Evolutionary conservation across 1,139 yeast genomes (phyloP).

Genomic region (Torulaspora pretoriensis): DNA sequence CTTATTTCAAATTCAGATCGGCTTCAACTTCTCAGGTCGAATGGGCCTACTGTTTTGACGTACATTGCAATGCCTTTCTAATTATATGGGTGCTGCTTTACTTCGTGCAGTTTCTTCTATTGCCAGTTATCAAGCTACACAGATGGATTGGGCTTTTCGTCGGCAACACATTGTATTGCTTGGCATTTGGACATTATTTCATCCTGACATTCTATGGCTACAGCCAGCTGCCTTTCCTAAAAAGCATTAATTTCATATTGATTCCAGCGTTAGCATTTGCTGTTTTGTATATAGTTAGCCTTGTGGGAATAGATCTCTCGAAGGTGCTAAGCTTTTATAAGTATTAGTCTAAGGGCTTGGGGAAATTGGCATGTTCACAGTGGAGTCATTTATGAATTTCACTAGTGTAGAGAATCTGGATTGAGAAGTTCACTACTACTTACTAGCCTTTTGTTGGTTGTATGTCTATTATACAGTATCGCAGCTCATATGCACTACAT

Average conservation of each 20-base stretch:
- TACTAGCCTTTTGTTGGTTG: not conserved
- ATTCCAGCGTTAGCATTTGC: conserved; percentile 57
- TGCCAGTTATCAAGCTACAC: conserved; percentile 65
- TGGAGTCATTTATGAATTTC: too few relatives aligned
- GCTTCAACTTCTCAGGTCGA: conserved; percentile 58
- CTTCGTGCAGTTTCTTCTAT: conserved; percentile 66
- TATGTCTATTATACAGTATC: not conserved
- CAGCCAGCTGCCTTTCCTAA: conserved; percentile 74
- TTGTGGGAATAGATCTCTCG: conserved; percentile 56
- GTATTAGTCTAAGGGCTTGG: conserved; percentile 5
- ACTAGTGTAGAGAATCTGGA: too few relatives aligned
- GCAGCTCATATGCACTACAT: not conserved
- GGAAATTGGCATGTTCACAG: not conserved
- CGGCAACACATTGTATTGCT: conserved; percentile 75
- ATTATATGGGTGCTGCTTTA: conserved; percentile 76
- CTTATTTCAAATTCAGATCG: conserved; percentile 44
- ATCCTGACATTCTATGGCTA: conserved; percentile 83
- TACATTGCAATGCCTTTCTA: conserved; percentile 84
- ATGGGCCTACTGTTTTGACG: conserved; percentile 93
- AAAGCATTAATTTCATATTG: conserved; percentile 53
- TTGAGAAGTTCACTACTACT: too few relatives aligned
- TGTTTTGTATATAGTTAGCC: conserved; percentile 53
- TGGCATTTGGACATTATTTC: conserved; percentile 69
- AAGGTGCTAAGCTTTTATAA: conserved; percentile 26
- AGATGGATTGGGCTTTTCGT: conserved; percentile 62